phyloP scores from a whole-genome alignment of 164 flowering plant species.

The Vitis rupestris region DNA sequence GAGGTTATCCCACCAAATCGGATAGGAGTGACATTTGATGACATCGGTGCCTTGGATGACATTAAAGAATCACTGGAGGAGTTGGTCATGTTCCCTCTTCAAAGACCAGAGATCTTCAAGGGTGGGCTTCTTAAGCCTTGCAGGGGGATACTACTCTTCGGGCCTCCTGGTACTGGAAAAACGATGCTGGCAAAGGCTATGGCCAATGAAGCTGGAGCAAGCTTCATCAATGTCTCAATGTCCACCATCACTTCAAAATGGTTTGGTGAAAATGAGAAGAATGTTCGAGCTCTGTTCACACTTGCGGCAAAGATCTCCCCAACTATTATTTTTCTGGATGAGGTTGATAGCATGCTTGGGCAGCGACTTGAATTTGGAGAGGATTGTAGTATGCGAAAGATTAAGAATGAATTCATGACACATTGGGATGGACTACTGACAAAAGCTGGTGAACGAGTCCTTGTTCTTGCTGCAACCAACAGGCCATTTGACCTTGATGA shows the following conservation, averaged over 20 bases:
- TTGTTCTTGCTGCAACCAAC: constrained; percentile 86
- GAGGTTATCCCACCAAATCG: constrained; percentile 55
- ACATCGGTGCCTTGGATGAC: constrained; percentile 53
- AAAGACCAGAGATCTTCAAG: constrained; percentile 57
- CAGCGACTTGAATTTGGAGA: constrained; percentile 51
- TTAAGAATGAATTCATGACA: constrained; percentile 64
- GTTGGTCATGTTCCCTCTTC: constrained; percentile 59
- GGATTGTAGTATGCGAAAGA: constrained; percentile 57
- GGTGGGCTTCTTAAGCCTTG: constrained; percentile 60
- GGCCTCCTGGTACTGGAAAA: constrained; percentile 69
- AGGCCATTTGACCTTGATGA: constrained; percentile 84
- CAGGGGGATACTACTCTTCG: constrained; percentile 51
- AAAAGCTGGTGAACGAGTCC: constrained; percentile 62
- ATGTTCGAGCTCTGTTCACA: constrained; percentile 47
- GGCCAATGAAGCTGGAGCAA: constrained; percentile 67
- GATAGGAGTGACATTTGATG: constrained; percentile 49
- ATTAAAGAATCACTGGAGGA: constrained; percentile 58
- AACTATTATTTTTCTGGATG: constrained; percentile 66
- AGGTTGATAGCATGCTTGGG: constrained; percentile 80
- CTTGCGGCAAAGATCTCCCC: constrained; percentile 58
- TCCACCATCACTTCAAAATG: constrained; percentile 64
- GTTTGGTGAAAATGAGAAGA: constrained; percentile 64
- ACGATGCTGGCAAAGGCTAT: constrained; percentile 69
- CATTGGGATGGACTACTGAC: constrained; percentile 82
- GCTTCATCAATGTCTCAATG: constrained; percentile 63